phyloP scores from a whole-genome alignment of 1,139 yeast genomes.

The Suhomyces kunorum region DNA sequence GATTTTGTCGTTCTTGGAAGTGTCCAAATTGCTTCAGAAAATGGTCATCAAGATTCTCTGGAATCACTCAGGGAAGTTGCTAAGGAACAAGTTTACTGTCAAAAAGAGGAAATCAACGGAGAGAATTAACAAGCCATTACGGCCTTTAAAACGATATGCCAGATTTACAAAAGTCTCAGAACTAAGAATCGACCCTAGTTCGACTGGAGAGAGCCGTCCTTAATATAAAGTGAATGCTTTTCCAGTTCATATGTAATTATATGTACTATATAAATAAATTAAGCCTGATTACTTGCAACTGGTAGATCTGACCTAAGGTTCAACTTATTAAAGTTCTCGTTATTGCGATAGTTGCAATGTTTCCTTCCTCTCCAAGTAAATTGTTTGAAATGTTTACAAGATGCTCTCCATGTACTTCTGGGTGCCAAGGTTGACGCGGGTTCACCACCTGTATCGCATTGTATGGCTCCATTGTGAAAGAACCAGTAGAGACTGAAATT shows the following conservation, averaged over 20 bases:
- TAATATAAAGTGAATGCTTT: constrained; percentile 8
- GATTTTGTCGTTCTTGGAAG: constrained; percentile 56
- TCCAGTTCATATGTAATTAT: constrained; percentile 1
- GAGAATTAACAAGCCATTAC: constrained; percentile 22
- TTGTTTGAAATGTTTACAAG: too few species aligned
- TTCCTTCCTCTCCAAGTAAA: too few species aligned
- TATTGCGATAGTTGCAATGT: too few species aligned
- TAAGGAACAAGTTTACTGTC: constrained; percentile 53
- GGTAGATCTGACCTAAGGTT: too few species aligned
- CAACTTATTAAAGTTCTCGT: too few species aligned
- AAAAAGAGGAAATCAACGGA: constrained; percentile 20
- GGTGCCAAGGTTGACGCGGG: too few species aligned
- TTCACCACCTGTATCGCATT: too few species aligned
- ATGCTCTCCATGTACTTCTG: too few species aligned
- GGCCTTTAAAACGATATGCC: constrained; percentile 32
- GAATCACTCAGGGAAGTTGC: constrained; percentile 58
- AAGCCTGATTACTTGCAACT: too few species aligned
- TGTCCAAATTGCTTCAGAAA: constrained; percentile 54
- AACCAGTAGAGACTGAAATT: too few species aligned
- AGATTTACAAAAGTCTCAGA: constrained; percentile 27
- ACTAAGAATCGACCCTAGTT: constrained; percentile 12
- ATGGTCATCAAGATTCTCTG: constrained; percentile 52
- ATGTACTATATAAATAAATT: constrained; percentile 4
- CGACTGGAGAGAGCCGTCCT: constrained; percentile 6
- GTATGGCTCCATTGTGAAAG: too few species aligned